Conservation (phyloP, 2,329 filamentous ascomycete genomes). For the Nannizzia gypsea region DNA sequence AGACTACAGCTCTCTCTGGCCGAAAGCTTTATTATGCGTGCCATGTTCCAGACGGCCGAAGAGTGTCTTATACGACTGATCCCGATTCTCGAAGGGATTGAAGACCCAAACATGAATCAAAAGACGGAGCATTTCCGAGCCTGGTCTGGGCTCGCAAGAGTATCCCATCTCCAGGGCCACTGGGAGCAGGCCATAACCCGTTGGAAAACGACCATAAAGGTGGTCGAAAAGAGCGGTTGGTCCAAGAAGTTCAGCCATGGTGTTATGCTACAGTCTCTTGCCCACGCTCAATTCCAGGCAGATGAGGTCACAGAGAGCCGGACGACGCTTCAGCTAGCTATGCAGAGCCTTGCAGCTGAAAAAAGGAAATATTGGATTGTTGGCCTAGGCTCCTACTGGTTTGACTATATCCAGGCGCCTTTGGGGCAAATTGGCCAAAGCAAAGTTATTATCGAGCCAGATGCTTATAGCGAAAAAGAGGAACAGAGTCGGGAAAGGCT, state of each 20-base stretch:
- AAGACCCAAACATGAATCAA: background rate
- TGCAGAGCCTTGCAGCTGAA: constrained; percentile 6
- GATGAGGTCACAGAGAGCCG: background rate
- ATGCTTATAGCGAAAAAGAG: background rate
- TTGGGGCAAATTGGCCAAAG: background rate
- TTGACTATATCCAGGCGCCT: constrained; percentile 1
- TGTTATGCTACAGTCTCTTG: constrained; percentile 12
- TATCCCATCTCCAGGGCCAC: constrained; percentile 8
- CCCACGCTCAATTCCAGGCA: constrained; percentile 6
- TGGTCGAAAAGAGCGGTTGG: background rate
- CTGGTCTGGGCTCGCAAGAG: constrained; percentile 1
- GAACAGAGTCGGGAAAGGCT: background rate
- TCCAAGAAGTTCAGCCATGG: constrained; percentile 9
- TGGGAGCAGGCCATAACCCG: constrained; percentile 6
- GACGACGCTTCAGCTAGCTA: background rate
- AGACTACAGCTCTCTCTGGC: constrained; percentile 7
- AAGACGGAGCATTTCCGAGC: background rate
- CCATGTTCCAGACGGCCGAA: constrained; percentile 10
- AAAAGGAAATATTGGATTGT: constrained; percentile 4
- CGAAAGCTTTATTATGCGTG: constrained; percentile 7
- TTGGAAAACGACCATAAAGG: constrained; percentile 2
- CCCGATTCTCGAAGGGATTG: background rate
- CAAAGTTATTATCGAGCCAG: background rate
- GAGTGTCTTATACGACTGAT: constrained; percentile 3
- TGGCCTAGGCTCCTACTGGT: constrained; percentile 7